These are phyloP conservation scores for Pascua sp. DNA, from an alignment of 1,284 basidiomycete species.

Conservation along the genomic window DNA sequence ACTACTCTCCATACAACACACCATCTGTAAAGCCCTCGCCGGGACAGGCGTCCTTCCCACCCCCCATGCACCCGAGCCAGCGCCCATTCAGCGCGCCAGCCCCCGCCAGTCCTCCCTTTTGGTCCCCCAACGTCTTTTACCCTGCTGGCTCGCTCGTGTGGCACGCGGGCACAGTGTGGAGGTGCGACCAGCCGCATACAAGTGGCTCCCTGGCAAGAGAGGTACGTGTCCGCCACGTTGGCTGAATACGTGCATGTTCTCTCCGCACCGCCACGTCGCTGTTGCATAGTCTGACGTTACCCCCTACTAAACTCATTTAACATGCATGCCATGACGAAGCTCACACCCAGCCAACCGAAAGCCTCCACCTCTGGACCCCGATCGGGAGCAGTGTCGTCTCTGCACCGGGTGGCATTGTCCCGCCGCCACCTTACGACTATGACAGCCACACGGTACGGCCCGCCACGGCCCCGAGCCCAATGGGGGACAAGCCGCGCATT, in stretches of 20 bases:
- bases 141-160: conserved; percentile 30
- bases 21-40: too few relatives aligned
- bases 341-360: conserved; percentile 27
- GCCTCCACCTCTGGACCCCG: conserved; percentile 39
- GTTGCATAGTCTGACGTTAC: too few relatives aligned
- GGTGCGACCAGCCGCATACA: conserved; percentile 34
- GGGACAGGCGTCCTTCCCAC: neutral
- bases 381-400: conserved; percentile 13
- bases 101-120: conserved; percentile 8
- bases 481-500: neutral
- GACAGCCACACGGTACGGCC: neutral
- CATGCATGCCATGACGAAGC: too few relatives aligned
- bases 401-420: neutral
- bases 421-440: neutral
- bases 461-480: neutral
- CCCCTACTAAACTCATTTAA: neutral
- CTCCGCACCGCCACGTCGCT: too few relatives aligned
- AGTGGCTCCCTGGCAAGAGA: conserved; percentile 20
- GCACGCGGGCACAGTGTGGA: conserved; percentile 37
- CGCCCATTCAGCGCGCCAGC: conserved; percentile 2
- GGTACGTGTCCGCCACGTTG: neutral
- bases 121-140: conserved; percentile 27
- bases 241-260: neutral
- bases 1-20: too few relatives aligned
- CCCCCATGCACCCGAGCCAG: conserved; percentile 4